These are phyloP conservation scores for Cyclocybe aegerita DNA, from an alignment of 768 basidiomycete species.

Conservation along the genomic window DNA sequence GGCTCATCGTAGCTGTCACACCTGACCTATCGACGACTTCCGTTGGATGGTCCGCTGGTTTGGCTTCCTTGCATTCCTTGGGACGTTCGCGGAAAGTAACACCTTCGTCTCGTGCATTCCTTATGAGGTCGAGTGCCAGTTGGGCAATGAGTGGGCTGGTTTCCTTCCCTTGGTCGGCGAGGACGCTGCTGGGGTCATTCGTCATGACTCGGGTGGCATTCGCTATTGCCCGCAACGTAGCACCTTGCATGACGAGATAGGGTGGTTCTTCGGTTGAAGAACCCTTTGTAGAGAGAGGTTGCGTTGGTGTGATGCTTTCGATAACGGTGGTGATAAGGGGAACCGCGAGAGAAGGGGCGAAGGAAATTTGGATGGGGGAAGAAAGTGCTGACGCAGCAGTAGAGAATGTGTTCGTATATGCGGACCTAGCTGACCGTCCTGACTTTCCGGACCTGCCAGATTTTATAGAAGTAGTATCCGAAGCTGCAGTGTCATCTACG, in stretches of 20 bases:
- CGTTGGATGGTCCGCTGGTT: conserved; percentile 17
- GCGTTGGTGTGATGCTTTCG: conserved; percentile 25
- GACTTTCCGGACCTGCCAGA: conserved; percentile 23
- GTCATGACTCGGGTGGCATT: conserved; percentile 91
- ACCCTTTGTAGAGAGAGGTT: conserved; percentile 17
- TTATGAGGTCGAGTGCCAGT: conserved; percentile 68
- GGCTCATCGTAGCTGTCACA: conserved; percentile 43
- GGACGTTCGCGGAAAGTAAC: conserved; percentile 47
- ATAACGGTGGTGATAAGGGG: conserved; percentile 44
- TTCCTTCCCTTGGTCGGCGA: conserved; percentile 68
- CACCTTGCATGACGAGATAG: conserved; percentile 48
- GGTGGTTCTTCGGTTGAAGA: conserved; percentile 25
- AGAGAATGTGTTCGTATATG: conserved; percentile 15
- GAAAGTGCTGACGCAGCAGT: conserved; percentile 28
- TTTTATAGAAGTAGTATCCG: conserved; percentile 36
- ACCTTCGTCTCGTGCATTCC: conserved; percentile 64
- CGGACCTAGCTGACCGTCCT: conserved; percentile 8
- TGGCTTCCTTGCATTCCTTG: conserved; percentile 44
- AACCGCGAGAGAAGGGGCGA: conserved; percentile 39
- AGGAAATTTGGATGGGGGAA: conserved; percentile 40
- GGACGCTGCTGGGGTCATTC: conserved; percentile 69
- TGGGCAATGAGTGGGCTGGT: conserved; percentile 57
- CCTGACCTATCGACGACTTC: conserved; percentile 28
- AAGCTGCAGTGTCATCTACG: conserved; percentile 14
- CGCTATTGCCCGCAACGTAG: conserved; percentile 71